Percentiles rank a stretch among this genome's conserved stretches.
phyloP scores from a whole-genome alignment of 768 basidiomycete genomes.

The Lentinus brumalis region DNA sequence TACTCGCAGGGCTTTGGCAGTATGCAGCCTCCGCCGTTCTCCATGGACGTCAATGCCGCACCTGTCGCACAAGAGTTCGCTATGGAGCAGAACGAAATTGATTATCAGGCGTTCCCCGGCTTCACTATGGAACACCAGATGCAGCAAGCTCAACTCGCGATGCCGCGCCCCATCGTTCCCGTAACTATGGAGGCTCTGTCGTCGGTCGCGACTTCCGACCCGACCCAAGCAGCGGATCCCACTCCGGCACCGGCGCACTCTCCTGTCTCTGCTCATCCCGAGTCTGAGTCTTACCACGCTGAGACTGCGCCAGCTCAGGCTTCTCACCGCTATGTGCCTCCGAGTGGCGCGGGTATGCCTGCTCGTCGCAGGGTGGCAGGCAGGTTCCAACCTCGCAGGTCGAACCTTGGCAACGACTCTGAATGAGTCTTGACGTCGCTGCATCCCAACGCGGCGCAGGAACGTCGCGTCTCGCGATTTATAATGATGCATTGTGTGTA shows the following conservation, averaged over 20 bases:
- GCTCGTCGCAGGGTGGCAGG: conserved; percentile 8
- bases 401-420: background rate
- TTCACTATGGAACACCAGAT: background rate
- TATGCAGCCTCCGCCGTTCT: background rate
- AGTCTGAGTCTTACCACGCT: background rate
- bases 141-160: background rate
- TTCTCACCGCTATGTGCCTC: conserved; percentile 10
- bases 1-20: background rate
- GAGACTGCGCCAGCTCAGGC: background rate
- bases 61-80: background rate
- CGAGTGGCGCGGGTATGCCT: conserved; percentile 4
- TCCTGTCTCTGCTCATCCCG: background rate
- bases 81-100: background rate
- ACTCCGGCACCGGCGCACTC: background rate
- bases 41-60: background rate
- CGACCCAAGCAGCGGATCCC: background rate
- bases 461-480: background rate
- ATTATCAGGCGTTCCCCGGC: background rate
- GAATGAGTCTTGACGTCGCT: background rate
- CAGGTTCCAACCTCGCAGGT: background rate
- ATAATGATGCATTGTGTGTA: background rate
- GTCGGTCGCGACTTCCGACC: background rate
- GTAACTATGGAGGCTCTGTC: background rate
- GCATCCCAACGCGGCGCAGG: background rate
- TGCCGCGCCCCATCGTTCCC: background rate